Base-by-base conservation (phyloP, 73 alveolate species). In the Uronychia setigera region DNA sequence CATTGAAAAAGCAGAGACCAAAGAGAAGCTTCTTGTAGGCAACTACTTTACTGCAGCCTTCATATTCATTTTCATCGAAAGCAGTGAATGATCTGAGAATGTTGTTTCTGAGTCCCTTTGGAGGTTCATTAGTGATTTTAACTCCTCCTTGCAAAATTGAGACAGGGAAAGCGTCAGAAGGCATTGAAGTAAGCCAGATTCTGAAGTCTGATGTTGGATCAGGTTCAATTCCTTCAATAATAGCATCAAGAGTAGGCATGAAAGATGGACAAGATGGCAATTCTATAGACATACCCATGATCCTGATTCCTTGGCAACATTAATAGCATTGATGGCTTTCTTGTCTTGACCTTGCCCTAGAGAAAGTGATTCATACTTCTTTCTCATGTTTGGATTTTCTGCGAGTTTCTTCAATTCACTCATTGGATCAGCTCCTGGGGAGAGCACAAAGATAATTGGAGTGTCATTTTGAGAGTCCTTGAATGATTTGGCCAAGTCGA, bases 361-460 rank as follows among this genome's bases (percentile, higher is more conserved):
- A 29, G 99, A 97, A 11, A 98, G 90, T 14, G 99, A 89, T 77
- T 90, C 87, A 83, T 92, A 95, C 78, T 92, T 91, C 78, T 93
- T 95, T 75, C 90, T 33, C 0, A 84, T 80, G 14, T 81, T 75
- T 57, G 85, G 81, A 33, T 34, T 58, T 19, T 84, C 87, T 26
- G 99, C 97, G 19, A 98, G 93, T 80, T 97, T 95, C 67, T 93
- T 88, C 26, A 98, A 93, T 90, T 97, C 98, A 26, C 92, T 84
- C 91, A 98, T 96, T 67, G 99, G 99, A 93, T 98, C 99, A 29
- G 99, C 99, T 13, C 99, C 99, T 31, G 99, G 99, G 27, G 99
- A 96, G 31, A 98, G 93, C 79, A 98, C 97, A 81, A 98, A 96
- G 58, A 98, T 95, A 31, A 98, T 88, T 0, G 99, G 99, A 0